These are phyloP conservation scores for Colletotrichum musicola DNA, from an alignment of 2,329 filamentous ascomycete species.

Conservation along the genomic window DNA sequence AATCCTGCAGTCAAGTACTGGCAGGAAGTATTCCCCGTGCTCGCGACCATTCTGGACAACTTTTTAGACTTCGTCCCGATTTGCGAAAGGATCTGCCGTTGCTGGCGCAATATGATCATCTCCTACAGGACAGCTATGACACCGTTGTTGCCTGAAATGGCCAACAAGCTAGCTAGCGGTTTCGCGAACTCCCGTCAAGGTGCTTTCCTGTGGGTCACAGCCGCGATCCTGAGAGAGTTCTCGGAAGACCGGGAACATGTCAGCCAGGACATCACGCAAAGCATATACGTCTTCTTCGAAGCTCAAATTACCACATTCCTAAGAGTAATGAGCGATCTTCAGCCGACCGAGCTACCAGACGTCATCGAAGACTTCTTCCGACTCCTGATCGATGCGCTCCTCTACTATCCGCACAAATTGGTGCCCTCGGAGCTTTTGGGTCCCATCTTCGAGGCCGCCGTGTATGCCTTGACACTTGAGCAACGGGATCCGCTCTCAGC, in stretches of 20 bases:
- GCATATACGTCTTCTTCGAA: constrained; percentile 95
- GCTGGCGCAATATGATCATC: constrained; percentile 97
- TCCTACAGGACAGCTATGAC: constrained; percentile 92
- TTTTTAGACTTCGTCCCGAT: constrained; percentile 90
- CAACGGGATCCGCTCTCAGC: constrained; percentile 93
- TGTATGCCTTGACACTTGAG: constrained; percentile 87
- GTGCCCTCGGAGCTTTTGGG: constrained; percentile 83
- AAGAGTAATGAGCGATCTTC: constrained; percentile 86
- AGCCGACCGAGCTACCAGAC: constrained; percentile 78
- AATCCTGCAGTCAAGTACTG: constrained; percentile 97
- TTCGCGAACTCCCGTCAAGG: constrained; percentile 91
- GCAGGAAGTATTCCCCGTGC: constrained; percentile 89
- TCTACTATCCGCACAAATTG: constrained; percentile 90
- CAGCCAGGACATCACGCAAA: constrained; percentile 82
- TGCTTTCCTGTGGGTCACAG: constrained; percentile 98
- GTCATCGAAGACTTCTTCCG: constrained; percentile 98
- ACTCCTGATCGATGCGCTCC: constrained; percentile 87
- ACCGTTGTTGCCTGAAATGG: constrained; percentile 85
- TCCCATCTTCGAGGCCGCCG: constrained; percentile 87
- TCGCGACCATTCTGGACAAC: constrained; percentile 87
- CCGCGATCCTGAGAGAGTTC: constrained; percentile 94
- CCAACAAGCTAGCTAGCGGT: constrained; percentile 87
- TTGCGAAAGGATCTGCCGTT: constrained; percentile 92
- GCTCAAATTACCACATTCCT: constrained; percentile 92
- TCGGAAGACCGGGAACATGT: constrained; percentile 90